A percentile compares a stretch with the other conserved stretches of the same genome.
phyloP scores from a whole-genome alignment of 257 asterid genomes.

The Ophiorrhiza pumila region DNA sequence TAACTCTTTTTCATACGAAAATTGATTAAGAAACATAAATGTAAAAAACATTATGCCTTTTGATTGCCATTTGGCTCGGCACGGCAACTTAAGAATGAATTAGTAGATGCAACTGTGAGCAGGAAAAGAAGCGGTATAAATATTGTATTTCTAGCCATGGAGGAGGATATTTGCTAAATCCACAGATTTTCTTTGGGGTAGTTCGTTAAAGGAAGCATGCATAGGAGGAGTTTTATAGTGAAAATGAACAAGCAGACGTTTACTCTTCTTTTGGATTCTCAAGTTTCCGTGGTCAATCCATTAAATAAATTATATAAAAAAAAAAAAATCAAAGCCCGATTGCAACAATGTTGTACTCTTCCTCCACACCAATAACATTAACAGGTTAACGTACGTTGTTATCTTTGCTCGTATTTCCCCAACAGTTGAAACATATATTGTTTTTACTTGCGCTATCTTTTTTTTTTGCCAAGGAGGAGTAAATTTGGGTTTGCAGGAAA shows the following conservation, averaged over 20 bases:
- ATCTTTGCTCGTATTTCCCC: no score
- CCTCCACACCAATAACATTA: not conserved
- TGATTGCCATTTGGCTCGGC: slow-evolving; percentile 25
- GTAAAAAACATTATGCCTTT: slow-evolving; percentile 29
- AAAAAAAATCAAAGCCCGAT: not conserved
- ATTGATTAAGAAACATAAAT: not conserved
- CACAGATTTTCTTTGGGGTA: no score
- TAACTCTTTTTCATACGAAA: no score
- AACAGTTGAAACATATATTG: no score
- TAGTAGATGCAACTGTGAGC: slow-evolving; percentile 25
- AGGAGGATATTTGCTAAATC: not conserved
- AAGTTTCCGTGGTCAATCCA: not conserved
- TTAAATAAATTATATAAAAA: not conserved
- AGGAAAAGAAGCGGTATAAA: slow-evolving; percentile 24
- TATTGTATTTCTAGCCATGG: slow-evolving; percentile 22
- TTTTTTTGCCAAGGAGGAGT: no score
- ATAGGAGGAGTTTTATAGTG: not conserved
- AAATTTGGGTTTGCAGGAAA: no score
- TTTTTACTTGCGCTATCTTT: no score
- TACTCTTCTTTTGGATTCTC: not conserved
- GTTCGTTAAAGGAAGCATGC: no score
- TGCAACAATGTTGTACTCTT: not conserved
- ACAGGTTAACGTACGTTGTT: not conserved
- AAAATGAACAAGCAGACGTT: not conserved
- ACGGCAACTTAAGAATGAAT: slow-evolving; percentile 23